These are phyloP conservation scores for Candida maris DNA, from an alignment of 805 yeast genomes.

Conservation along the genomic window DNA sequence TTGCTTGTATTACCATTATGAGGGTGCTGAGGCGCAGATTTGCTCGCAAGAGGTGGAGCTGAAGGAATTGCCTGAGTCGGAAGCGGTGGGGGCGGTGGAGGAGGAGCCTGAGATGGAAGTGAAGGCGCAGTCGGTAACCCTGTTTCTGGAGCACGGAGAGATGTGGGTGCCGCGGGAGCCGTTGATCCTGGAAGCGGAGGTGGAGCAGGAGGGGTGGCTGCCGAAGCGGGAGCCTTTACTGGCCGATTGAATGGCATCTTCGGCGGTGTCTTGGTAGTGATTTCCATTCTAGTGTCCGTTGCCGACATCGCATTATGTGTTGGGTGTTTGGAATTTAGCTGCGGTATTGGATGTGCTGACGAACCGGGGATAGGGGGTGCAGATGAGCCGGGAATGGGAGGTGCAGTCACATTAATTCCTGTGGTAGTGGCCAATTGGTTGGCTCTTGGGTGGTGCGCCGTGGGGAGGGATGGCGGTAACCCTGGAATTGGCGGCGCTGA, in stretches of 20 bases:
- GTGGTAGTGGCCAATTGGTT: too few species aligned
- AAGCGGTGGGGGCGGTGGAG: constrained; percentile 19
- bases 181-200: constrained; percentile 17
- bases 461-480: too few species aligned
- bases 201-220: constrained; percentile 16
- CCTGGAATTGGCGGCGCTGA: constrained; percentile 9
- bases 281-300: too few species aligned
- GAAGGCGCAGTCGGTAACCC: constrained; percentile 20
- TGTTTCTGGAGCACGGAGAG: constrained; percentile 19
- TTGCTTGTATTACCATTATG: constrained; percentile 1
- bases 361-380: constrained; percentile 4
- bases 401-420: constrained; percentile 15
- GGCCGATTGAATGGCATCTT: constrained; percentile 1
- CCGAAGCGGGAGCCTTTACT: constrained; percentile 11
- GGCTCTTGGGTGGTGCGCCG: too few species aligned
- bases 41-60: constrained; percentile 19
- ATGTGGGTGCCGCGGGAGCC: constrained; percentile 14
- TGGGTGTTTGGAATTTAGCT: too few species aligned
- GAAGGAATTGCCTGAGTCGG: constrained; percentile 14
- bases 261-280: background rate
- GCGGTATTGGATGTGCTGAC: too few species aligned
- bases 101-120: constrained; percentile 13
- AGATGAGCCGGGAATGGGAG: constrained; percentile 16
- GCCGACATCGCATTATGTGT: too few species aligned
- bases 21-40: constrained; percentile 16